Conservation (phyloP, 441 rosid genomes). For the Metrosideros polymorpha region DNA sequence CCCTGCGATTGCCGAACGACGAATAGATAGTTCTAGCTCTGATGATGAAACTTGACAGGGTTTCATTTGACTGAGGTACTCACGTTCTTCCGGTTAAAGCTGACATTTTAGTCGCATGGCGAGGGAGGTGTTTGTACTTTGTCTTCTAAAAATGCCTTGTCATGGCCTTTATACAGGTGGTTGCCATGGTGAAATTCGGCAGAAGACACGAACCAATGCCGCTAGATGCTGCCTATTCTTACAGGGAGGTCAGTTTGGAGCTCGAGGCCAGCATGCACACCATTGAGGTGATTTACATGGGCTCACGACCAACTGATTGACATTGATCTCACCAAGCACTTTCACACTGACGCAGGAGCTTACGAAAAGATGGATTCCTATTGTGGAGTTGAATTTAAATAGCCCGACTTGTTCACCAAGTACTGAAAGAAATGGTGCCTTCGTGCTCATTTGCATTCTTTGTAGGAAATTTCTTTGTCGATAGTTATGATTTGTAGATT, state of each 20-base stretch:
- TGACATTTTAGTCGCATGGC: not conserved
- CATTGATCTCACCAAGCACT: not conserved
- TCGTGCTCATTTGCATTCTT: not conserved
- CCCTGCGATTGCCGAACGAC: conserved; percentile 4
- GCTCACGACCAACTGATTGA: not conserved
- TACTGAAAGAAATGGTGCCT: not conserved
- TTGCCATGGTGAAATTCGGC: not conserved
- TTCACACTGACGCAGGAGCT: not conserved
- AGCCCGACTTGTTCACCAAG: not conserved
- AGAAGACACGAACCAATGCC: not conserved
- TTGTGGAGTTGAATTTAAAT: not conserved
- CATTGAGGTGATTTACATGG: not conserved
- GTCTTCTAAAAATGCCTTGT: not conserved
- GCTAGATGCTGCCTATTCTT: not conserved
- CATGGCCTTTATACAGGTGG: not conserved
- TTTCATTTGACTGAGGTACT: not conserved
- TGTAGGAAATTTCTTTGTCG: not conserved
- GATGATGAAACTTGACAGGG: not conserved
- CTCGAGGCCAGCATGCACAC: not conserved
- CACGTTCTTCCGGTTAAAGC: not conserved
- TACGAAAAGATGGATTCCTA: not conserved
- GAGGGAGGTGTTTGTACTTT: not conserved
- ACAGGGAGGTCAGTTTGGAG: not conserved
- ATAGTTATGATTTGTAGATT: not conserved
- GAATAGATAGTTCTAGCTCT: not conserved